Percentiles rank a stretch among this genome's conserved stretches.
These are phyloP conservation scores for Candida freyschussii DNA, from an alignment of 1,139 yeast species.

Conservation along the genomic window DNA sequence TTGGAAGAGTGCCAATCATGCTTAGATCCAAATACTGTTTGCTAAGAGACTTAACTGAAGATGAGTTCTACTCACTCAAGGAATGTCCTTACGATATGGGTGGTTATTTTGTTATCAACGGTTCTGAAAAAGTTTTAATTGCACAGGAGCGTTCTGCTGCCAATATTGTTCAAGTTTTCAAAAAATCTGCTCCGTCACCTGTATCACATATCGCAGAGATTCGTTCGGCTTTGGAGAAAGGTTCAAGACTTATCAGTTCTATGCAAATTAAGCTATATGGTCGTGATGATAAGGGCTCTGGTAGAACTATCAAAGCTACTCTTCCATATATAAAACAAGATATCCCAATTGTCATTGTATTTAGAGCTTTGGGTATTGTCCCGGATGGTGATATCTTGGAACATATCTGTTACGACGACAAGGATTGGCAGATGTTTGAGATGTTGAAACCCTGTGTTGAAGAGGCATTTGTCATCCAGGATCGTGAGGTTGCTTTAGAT, in stretches of 20 bases:
- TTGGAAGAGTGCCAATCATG: constrained; percentile 98
- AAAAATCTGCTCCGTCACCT: constrained; percentile 96
- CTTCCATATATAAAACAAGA: constrained; percentile 95
- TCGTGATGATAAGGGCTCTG: constrained; percentile 69
- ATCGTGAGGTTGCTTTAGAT: constrained; percentile 95
- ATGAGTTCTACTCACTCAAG: constrained; percentile 88
- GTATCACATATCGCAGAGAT: constrained; percentile 95
- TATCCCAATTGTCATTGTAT: constrained; percentile 92
- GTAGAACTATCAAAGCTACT: constrained; percentile 88
- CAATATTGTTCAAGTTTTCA: constrained; percentile 95
- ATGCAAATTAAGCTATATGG: constrained; percentile 92
- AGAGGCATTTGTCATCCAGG: constrained; percentile 97
- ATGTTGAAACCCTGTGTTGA: constrained; percentile 99
- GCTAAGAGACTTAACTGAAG: constrained; percentile 87
- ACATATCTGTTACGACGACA: constrained; percentile 95
- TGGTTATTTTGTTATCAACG: constrained; percentile 96
- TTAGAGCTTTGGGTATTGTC: constrained; percentile 96
- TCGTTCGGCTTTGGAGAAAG: constrained; percentile 93
- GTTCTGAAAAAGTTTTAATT: constrained; percentile 95
- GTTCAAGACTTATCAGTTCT: constrained; percentile 88
- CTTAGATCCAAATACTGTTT: constrained; percentile 93
- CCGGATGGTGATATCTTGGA: constrained; percentile 99
- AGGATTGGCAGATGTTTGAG: constrained; percentile 99
- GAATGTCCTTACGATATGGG: constrained; percentile 99
- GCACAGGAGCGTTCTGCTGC: constrained; percentile 99